These are phyloP conservation scores for Salix caprea DNA, from an alignment of 345 rosid genomes.

Conservation along the genomic window DNA sequence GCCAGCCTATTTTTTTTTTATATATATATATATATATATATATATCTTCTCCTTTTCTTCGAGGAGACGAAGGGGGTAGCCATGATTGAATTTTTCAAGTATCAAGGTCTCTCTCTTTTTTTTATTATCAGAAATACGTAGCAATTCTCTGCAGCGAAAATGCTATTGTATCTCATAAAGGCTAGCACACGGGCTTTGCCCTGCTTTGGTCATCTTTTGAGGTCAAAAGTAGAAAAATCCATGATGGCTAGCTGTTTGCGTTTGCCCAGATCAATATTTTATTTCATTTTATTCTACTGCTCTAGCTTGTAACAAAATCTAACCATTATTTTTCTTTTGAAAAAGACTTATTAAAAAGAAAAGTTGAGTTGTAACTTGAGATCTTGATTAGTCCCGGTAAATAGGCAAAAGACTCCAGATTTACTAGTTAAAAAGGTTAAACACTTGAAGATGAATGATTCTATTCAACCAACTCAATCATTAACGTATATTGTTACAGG, in stretches of 20 bases:
- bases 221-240: neutral
- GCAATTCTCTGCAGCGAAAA: neutral
- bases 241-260: neutral
- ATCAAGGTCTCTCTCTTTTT: neutral
- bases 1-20: neutral
- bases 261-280: neutral
- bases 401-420: neutral
- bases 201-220: neutral
- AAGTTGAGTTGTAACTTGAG: neutral
- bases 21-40: too few species aligned
- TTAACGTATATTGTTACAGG: constrained; percentile 29
- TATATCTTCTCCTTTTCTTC: neutral
- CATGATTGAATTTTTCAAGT: neutral
- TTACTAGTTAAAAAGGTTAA: neutral
- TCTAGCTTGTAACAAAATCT: neutral
- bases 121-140: neutral
- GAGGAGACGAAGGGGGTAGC: neutral
- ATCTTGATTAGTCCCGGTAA: neutral
- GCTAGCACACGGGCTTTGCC: neutral
- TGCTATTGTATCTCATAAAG: neutral
- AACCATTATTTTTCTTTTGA: neutral
- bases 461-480: neutral
- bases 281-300: neutral
- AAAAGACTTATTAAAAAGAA: neutral
- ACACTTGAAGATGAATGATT: neutral